Base-by-base conservation (phyloP, 2,329 filamentous ascomycete genomes). In the Podosphaera xanthii region DNA sequence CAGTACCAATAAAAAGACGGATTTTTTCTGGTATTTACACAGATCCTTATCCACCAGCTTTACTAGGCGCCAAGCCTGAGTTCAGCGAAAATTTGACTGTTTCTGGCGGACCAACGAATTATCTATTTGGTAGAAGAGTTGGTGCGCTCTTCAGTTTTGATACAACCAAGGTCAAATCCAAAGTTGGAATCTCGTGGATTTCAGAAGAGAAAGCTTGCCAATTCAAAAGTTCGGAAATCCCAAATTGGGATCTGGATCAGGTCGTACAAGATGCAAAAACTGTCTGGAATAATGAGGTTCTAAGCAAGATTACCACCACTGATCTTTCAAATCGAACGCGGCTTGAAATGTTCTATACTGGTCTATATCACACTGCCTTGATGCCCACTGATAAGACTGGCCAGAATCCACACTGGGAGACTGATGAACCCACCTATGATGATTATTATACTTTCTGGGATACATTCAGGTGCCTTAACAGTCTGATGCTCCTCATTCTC, bases 391-490 rank as follows among this genome's bases (percentile, higher is more conserved):
- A 87, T 66, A 78, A 82, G 62, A 85, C 82, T 0, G 82, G 81
- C 0, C 83, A 87, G 66, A 87, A 86, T 62, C 82, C 82, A 0
- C 69, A 75, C 0, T 86, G 83, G 82, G 66, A 71, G 0, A 81
- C 78, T 1, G 65, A 66, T 0, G 83, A 86, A 67, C 82, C 83
- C 0, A 85, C 83, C 64, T 86, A 83, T 65, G 81, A 86, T 62
- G 83, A 86, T 60, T 78, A 82, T 12, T 85, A 84, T 65, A 86
- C 83, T 0, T 75, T 82, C 38, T 86, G 83, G 83, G 77, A 79
- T 57, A 57, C 71, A 14, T 73, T 84, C 67, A 77, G 83, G 34
- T 85, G 80, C 66, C 77, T 78, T 1, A 83, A 79, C 0, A 70
- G 81, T 0, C 72, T 86, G 0, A 75, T 82, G 62, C 82, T 86